Evolutionary conservation across 2,329 filamentous ascomycete genomes (phyloP).

Genomic region (Calonectria pseudoturangicola): DNA sequence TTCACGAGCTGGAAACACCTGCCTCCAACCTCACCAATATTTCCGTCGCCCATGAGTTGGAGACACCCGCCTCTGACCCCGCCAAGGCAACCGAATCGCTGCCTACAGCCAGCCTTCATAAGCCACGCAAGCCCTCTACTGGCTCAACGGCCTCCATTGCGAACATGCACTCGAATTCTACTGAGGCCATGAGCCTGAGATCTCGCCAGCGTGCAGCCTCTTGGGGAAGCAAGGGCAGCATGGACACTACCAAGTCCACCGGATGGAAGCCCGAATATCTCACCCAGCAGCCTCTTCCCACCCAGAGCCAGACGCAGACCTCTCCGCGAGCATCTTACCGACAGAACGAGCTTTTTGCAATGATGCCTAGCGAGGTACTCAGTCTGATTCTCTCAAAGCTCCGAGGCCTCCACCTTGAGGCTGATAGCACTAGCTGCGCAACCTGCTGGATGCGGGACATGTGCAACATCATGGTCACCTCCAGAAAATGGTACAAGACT

Average conservation of each 20-base stretch:
- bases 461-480: slow-evolving; percentile 69
- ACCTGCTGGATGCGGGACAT: slow-evolving; percentile 80
- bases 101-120: slow-evolving; percentile 56
- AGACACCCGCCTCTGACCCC: slow-evolving; percentile 52
- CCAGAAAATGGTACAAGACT: slow-evolving; percentile 71
- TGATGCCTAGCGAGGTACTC: slow-evolving; percentile 75
- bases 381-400: slow-evolving; percentile 73
- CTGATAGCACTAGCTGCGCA: slow-evolving; percentile 72
- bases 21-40: slow-evolving; percentile 47
- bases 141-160: slow-evolving; percentile 53
- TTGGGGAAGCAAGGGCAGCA: slow-evolving; percentile 62
- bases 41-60: slow-evolving; percentile 57
- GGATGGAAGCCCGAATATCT: slow-evolving; percentile 49
- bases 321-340: slow-evolving; percentile 55
- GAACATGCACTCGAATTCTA: slow-evolving; percentile 50
- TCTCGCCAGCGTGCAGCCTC: slow-evolving; percentile 55
- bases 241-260: slow-evolving; percentile 63
- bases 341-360: slow-evolving; percentile 72
- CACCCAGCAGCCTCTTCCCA: slow-evolving; percentile 49
- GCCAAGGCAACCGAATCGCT: slow-evolving; percentile 47
- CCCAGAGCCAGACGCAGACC: slow-evolving; percentile 43
- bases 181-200: slow-evolving; percentile 48
- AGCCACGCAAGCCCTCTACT: slow-evolving; percentile 61
- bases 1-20: slow-evolving; percentile 57
- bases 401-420: slow-evolving; percentile 69